Base-by-base conservation (phyloP, 306 rosid genomes). In the Spatholobus suberectus region DNA sequence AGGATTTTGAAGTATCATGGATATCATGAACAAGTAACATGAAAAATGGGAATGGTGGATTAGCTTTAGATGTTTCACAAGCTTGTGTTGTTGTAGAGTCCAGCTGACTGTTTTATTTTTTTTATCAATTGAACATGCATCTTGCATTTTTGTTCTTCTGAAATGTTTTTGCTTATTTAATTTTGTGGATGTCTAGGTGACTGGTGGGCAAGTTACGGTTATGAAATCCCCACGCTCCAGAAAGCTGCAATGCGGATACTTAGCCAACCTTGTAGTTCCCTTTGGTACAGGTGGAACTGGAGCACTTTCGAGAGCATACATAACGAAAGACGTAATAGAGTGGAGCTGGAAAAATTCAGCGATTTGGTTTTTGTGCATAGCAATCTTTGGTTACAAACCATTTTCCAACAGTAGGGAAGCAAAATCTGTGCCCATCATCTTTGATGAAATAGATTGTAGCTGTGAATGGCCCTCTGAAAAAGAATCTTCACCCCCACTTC, bases 191-290 rank as follows among this genome's bases (percentile, higher is more conserved):
- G 72, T 58, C 7, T 23, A 91, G 95, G 94, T 59, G 95, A 91
- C 76, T 93, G 97, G 97, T 91, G 95, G 97, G 86, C 87, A 3
- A 90, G 87, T 68, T 93, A 91, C 70, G 97, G 97, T 17, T 91
- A 89, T 43, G 95, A 91, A 71, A 87, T 91, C 80, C 92, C 94
- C 10, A 76, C 90, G 0, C 89, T 91, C 32, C 95, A 93, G 80
- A 91, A 84, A 78, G 89, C 74, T 13, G 97, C 97, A 32, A 77
- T 90, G 57, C 49, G 90, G 87, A 93, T 93, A 80, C 80, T 91
- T 58, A 83, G 88, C 83, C 94, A 93, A 86, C 92, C 95, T 4
- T 93, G 95, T 62, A 91, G 97, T 77, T 88, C 90, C 69, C 92
- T 86, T 83, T 85, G 92, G 90, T 88, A 89, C 73, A 46, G 83